phyloP scores from a whole-genome alignment of 2,329 filamentous ascomycete species.

The Sphaerulina vaccinii region DNA sequence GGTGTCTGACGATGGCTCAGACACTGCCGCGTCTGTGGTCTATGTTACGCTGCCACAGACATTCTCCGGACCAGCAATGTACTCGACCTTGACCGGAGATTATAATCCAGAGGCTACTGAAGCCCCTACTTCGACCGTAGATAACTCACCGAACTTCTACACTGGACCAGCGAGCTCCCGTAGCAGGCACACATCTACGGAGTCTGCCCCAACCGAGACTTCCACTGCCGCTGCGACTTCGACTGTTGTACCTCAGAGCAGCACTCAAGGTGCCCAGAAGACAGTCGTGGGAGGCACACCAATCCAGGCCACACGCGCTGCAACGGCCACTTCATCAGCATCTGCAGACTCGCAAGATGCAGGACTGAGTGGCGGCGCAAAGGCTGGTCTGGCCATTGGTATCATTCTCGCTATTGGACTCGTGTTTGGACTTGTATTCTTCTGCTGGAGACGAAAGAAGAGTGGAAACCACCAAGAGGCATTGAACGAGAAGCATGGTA shows the following conservation, averaged over 20 bases:
- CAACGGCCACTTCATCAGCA: constrained; percentile 15
- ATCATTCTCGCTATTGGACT: constrained; percentile 68
- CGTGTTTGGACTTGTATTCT: constrained; percentile 66
- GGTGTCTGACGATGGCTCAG: background rate
- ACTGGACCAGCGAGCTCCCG: constrained; percentile 16
- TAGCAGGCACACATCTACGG: constrained; percentile 5
- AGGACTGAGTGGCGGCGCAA: constrained; percentile 52
- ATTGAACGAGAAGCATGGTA: constrained; percentile 40
- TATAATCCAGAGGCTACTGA: constrained; percentile 13
- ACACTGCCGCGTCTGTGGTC: constrained; percentile 45
- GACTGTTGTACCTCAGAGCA: constrained; percentile 18
- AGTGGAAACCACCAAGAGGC: constrained; percentile 50
- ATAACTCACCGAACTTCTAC: constrained; percentile 20
- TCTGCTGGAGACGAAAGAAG: constrained; percentile 72
- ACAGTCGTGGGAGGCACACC: constrained; percentile 26
- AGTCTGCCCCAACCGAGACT: constrained; percentile 6
- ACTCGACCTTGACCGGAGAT: constrained; percentile 28
- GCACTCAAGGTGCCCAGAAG: constrained; percentile 8
- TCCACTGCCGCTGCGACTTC: constrained; percentile 25
- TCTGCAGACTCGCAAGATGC: constrained; percentile 14
- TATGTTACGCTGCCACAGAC: constrained; percentile 55
- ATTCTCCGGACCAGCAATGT: constrained; percentile 49
- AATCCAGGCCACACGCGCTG: constrained; percentile 24
- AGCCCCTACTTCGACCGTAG: constrained; percentile 18
- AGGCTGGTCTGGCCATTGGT: constrained; percentile 83